phyloP scores from a whole-genome alignment of 257 asterid species.

The Capsicum pubescens region DNA sequence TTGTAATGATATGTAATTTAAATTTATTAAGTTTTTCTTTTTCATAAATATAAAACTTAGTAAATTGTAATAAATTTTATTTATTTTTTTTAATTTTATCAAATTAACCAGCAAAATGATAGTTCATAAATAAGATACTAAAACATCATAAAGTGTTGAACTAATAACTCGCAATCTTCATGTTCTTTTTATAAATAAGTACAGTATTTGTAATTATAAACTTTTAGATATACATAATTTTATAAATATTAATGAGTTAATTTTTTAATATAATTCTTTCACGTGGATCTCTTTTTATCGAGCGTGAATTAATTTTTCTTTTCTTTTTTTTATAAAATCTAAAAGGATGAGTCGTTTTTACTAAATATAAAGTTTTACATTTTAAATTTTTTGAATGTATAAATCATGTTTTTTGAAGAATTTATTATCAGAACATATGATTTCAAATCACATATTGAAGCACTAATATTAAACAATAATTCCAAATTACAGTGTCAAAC shows the following conservation, averaged over 20 bases:
- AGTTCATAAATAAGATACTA: too few relatives aligned
- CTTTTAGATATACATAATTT: too few relatives aligned
- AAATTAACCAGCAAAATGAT: not conserved
- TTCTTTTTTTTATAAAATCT: not conserved
- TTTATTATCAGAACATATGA: not conserved
- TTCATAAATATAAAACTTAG: too few relatives aligned
- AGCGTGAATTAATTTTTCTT: not conserved
- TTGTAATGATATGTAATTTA: too few relatives aligned
- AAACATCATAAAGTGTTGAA: not conserved
- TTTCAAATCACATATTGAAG: not conserved
- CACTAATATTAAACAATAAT: not conserved
- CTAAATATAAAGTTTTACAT: not conserved
- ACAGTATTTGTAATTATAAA: not conserved
- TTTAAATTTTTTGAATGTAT: not conserved
- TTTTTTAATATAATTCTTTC: not conserved
- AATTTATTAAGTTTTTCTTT: too few relatives aligned
- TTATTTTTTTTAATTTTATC: not conserved
- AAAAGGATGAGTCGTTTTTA: not conserved
- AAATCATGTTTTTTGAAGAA: too few relatives aligned
- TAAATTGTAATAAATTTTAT: too few relatives aligned
- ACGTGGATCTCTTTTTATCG: not conserved
- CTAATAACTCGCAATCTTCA: too few relatives aligned
- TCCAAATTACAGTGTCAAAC: too few relatives aligned
- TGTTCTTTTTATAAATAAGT: not conserved
- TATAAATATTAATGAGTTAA: too few relatives aligned